Base-by-base conservation (phyloP, 352 stramenopile species). In the Globisporangium barbulae region DNA sequence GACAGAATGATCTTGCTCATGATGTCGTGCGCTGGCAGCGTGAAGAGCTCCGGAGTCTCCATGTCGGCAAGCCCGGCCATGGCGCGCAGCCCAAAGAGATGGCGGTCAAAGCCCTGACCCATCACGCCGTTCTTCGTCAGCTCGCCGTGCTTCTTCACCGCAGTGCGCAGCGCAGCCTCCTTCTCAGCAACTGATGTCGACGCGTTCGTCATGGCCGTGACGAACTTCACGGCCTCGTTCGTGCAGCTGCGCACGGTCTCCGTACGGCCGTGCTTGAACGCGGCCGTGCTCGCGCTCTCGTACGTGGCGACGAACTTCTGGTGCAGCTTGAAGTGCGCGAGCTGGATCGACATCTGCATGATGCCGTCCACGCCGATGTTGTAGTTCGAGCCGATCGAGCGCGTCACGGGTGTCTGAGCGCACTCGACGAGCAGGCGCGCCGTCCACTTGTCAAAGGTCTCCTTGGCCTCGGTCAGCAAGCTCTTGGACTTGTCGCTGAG, bases 341-440 rank as follows among this genome's bases (percentile, higher is more conserved):
- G 69, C 72, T 97, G 90, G 63, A 97, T 94, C 17, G 85, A 76
- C 88, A 97, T 96, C 70, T 97, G 90, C 87, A 96, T 93, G 64
- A 96, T 75, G n/a, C 89, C 90, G 68, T 97, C 90, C 25, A 87
- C 88, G 50, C 88, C 86, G 50, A 96, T 93, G 64, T 76, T 75
- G 72, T 94, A 86, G 59, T 83, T 72, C 15, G 79, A 68, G 8
- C 73, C 78, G 65, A 92, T 79, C 44, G 75, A 67, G 28, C 82
- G 74, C 8, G 82, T 89, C 62, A 94, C 84, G 0, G 83, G 85
- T 50, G 82, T 88, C 69, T 94, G 78, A 2, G 83, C 88, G 56
- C 79, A 89, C 39, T 89, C 85, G 33, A 93, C 70, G 10, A 93
- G 58, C 61, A 96, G 71, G 13, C 65, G 79, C 0, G 68, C 67